phyloP scores from a whole-genome alignment of 192 early-diverging fungal genomes.

The Backusella macrospora region DNA sequence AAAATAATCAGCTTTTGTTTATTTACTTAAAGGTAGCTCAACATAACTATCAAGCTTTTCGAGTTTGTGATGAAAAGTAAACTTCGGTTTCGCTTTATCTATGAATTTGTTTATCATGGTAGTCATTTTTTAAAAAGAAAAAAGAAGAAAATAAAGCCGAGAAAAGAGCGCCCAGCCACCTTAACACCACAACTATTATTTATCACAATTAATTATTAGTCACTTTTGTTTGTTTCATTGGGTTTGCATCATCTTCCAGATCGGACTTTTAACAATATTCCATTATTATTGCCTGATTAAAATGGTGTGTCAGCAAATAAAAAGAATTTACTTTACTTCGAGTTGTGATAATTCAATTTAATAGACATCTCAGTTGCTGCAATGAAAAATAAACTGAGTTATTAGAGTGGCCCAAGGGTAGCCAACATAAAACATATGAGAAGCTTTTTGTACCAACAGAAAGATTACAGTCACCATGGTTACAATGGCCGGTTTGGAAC shows the following conservation, averaged over 20 bases:
- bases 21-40: background rate
- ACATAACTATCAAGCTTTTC: background rate
- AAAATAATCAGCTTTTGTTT: background rate
- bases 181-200: background rate
- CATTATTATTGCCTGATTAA: background rate
- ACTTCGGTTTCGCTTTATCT: slow-evolving; percentile 27
- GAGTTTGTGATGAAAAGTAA: background rate
- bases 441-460: too few species aligned
- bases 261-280: background rate
- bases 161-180: background rate
- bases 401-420: background rate
- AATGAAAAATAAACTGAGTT: background rate
- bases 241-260: too few species aligned
- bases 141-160: slow-evolving; percentile 1
- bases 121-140: background rate
- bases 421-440: too few species aligned
- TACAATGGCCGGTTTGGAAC: background rate
- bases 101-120: slow-evolving; percentile 19
- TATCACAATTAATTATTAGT: too few species aligned
- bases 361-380: background rate
- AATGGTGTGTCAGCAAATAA: background rate
- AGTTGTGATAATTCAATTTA: background rate
- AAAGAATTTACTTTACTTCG: background rate
- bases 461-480: background rate
- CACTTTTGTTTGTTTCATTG: background rate